These are phyloP conservation scores for Microbotryum intermedium DNA, from an alignment of 1,284 basidiomycete species.

Conservation along the genomic window DNA sequence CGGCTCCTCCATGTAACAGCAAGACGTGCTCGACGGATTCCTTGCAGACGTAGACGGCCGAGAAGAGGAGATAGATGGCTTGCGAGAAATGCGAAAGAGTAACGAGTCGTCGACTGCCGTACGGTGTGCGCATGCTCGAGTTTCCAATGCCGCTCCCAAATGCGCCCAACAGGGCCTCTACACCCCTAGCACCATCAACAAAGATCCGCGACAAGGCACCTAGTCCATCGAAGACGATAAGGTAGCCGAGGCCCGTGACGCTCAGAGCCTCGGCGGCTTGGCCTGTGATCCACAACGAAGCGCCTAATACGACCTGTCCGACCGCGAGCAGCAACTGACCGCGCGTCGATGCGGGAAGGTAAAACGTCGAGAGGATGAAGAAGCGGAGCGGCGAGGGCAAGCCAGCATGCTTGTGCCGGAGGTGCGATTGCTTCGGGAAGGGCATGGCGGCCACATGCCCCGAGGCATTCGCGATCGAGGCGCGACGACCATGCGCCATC, in stretches of 20 bases:
- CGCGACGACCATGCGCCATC: neutral
- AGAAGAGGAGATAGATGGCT: constrained; percentile 79
- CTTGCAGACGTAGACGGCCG: constrained; percentile 85
- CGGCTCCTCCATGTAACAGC: constrained; percentile 39
- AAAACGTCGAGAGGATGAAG: constrained; percentile 26
- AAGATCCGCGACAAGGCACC: constrained; percentile 55
- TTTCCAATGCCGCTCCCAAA: constrained; percentile 11
- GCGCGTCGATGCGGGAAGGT: constrained; percentile 39
- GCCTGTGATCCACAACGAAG: constrained; percentile 74
- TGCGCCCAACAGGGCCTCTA: constrained; percentile 26
- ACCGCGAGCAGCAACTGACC: constrained; percentile 41
- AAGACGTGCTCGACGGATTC: constrained; percentile 79
- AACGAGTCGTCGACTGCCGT: constrained; percentile 63
- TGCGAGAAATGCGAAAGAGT: constrained; percentile 79
- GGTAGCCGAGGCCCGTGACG: constrained; percentile 84
- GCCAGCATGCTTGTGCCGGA: constrained; percentile 24
- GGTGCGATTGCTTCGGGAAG: constrained; percentile 9
- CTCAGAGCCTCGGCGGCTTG: constrained; percentile 80
- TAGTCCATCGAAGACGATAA: constrained; percentile 79
- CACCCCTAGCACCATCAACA: constrained; percentile 41
- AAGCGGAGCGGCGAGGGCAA: constrained; percentile 32
- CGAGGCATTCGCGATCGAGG: neutral
- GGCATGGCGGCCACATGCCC: constrained; percentile 14
- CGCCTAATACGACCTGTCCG: constrained; percentile 47
- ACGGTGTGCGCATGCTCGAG: constrained; percentile 47